A percentile compares a stretch with the other conserved stretches of the same genome.
phyloP scores from a whole-genome alignment of 1,139 yeast species.

The Lodderomyces metapsilosis region DNA sequence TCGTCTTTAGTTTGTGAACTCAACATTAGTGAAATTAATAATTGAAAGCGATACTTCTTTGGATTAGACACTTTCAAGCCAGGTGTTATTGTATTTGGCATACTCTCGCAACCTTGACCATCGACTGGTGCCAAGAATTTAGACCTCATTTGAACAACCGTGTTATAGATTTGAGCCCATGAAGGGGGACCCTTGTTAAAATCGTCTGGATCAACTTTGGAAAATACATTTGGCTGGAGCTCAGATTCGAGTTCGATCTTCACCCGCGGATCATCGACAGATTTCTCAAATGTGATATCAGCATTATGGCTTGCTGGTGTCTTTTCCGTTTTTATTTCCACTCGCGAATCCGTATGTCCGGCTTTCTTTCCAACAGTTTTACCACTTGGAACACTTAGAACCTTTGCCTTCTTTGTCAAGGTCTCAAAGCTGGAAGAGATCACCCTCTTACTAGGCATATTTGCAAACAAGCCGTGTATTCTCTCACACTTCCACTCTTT shows the following conservation, averaged over 20 bases:
- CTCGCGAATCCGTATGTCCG: neutral
- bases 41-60: conserved; percentile 61
- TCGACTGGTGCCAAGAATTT: conserved; percentile 79
- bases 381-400: neutral
- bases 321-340: neutral
- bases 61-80: conserved; percentile 31
- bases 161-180: conserved; percentile 58
- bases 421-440: neutral
- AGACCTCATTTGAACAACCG: conserved; percentile 64
- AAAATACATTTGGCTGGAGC: conserved; percentile 17
- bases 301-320: neutral
- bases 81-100: conserved; percentile 52
- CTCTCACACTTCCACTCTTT: neutral
- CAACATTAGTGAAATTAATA: conserved; percentile 77
- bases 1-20: conserved; percentile 94
- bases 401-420: neutral
- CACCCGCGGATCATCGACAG: neutral
- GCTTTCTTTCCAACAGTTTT: no score
- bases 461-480: neutral
- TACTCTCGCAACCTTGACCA: conserved; percentile 79
- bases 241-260: conserved; percentile 11
- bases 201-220: conserved; percentile 15
- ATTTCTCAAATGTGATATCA: neutral
- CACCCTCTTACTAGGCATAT: neutral
- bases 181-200: conserved; percentile 34